Percentiles rank a stretch among this genome's conserved stretches.
These are phyloP conservation scores for Tolypocladium album DNA, from an alignment of 2,329 filamentous ascomycete species.

Conservation along the genomic window DNA sequence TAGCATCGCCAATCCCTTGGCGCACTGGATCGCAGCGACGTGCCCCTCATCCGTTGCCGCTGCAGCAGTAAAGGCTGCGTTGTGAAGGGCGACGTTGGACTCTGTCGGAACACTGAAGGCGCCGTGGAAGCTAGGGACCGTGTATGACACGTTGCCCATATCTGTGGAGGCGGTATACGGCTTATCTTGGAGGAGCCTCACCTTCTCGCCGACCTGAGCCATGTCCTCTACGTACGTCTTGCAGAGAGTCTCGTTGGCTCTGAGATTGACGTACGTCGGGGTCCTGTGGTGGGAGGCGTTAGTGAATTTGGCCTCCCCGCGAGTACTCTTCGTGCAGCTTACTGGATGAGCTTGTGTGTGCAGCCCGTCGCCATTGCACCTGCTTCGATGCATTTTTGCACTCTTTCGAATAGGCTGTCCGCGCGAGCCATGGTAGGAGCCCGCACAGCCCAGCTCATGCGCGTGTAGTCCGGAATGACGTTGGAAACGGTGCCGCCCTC, in stretches of 20 bases:
- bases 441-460: slow-evolving; percentile 27
- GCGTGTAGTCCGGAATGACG: slow-evolving; percentile 26
- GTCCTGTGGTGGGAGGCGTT: slow-evolving; percentile 8
- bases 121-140: slow-evolving; percentile 35
- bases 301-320: not conserved
- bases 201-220: slow-evolving; percentile 23
- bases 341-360: slow-evolving; percentile 22
- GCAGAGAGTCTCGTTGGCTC: slow-evolving; percentile 32
- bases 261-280: slow-evolving; percentile 32
- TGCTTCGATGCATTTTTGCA: slow-evolving; percentile 24
- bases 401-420: slow-evolving; percentile 16
- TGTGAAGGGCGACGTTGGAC: slow-evolving; percentile 24
- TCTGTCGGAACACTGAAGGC: slow-evolving; percentile 31
- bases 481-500: slow-evolving; percentile 24
- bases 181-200: slow-evolving; percentile 23
- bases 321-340: slow-evolving; percentile 4
- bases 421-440: slow-evolving; percentile 19
- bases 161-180: slow-evolving; percentile 31
- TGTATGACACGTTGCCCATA: slow-evolving; percentile 40
- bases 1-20: slow-evolving; percentile 32
- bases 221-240: slow-evolving; percentile 32
- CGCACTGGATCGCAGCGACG: slow-evolving; percentile 28
- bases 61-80: slow-evolving; percentile 30
- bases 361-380: slow-evolving; percentile 23
- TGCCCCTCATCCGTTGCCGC: slow-evolving; percentile 29